Percentiles rank a stretch among this genome's conserved stretches.
phyloP scores from a whole-genome alignment of 345 rosid genomes.

The Tarenaya hassleriana region DNA sequence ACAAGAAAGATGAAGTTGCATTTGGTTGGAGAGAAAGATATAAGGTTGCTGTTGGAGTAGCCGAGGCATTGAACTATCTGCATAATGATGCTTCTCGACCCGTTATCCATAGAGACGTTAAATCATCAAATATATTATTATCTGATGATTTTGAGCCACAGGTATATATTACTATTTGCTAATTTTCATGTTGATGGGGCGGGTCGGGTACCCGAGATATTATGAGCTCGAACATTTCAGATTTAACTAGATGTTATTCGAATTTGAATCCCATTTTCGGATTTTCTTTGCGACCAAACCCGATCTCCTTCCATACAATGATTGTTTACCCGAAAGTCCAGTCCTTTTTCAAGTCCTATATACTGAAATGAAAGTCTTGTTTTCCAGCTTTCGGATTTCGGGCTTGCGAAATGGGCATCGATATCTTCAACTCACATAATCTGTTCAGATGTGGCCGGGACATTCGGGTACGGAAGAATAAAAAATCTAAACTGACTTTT shows the following conservation, averaged over 20 bases:
- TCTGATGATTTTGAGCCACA: conserved; percentile 89
- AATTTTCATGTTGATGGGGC: neutral
- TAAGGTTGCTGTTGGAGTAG: conserved; percentile 86
- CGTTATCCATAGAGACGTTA: conserved; percentile 89
- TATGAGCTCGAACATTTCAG: too few species aligned
- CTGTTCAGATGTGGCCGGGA: conserved; percentile 85
- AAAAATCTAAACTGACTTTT: conserved; percentile 1
- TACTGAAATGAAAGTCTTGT: conserved; percentile 6
- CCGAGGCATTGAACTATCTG: conserved; percentile 77
- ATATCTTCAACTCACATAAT: conserved; percentile 51
- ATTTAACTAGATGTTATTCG: too few species aligned
- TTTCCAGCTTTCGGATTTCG: conserved; percentile 91
- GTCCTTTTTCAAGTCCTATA: too few species aligned
- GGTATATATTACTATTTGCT: conserved; percentile 35
- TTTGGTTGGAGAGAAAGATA: conserved; percentile 82
- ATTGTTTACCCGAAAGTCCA: too few species aligned
- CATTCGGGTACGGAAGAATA: conserved; percentile 65
- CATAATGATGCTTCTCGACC: conserved; percentile 55
- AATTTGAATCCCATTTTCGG: too few species aligned
- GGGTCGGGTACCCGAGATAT: neutral
- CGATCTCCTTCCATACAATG: too few species aligned
- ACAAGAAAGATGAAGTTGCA: conserved; percentile 41
- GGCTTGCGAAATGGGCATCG: conserved; percentile 76
- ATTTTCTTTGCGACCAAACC: too few species aligned
- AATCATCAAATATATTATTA: conserved; percentile 86